Conservation (phyloP, 192 early-diverging fungal genomes). For the Coemansia reversa region DNA sequence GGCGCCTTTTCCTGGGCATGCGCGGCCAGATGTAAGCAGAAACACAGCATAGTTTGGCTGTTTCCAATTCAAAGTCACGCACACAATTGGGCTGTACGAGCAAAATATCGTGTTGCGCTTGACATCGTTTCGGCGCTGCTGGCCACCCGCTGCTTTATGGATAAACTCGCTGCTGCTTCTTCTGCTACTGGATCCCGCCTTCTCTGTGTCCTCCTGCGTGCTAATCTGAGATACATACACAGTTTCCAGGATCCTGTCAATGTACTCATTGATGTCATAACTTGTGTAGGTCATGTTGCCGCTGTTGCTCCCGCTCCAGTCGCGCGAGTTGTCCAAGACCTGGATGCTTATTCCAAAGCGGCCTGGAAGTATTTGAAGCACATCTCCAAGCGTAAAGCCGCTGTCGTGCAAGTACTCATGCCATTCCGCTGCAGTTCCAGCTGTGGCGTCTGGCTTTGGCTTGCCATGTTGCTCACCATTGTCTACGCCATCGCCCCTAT, state of each 20-base stretch:
- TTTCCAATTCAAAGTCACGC: slow-evolving; percentile 97
- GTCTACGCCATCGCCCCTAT: not conserved
- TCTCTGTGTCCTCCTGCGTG: slow-evolving; percentile 3
- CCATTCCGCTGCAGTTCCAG: slow-evolving; percentile 41
- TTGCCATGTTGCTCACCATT: not conserved
- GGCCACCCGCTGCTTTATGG: slow-evolving; percentile 14
- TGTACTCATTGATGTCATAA: slow-evolving; percentile 76
- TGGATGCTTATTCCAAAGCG: slow-evolving; percentile 84
- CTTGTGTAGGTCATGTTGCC: slow-evolving; percentile 43
- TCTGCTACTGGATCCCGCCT: slow-evolving; percentile 9
- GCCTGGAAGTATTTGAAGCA: slow-evolving; percentile 57
- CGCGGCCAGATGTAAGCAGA: slow-evolving; percentile 81
- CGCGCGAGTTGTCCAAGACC: slow-evolving; percentile 80
- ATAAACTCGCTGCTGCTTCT: slow-evolving; percentile 6
- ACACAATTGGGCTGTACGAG: slow-evolving; percentile 88
- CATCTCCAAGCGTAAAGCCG: slow-evolving; percentile 46
- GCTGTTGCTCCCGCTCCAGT: slow-evolving; percentile 56
- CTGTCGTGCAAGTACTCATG: slow-evolving; percentile 31
- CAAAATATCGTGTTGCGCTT: slow-evolving; percentile 78
- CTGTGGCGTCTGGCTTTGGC: slow-evolving; percentile 14
- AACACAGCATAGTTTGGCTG: slow-evolving; percentile 98
- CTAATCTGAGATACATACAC: slow-evolving; percentile 60
- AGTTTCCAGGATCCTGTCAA: slow-evolving; percentile 84
- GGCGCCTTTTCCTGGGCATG: slow-evolving; percentile 4
- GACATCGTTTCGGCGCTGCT: slow-evolving; percentile 14